Conservation (phyloP, 768 basidiomycete genomes). For the Boletus insuetus region DNA sequence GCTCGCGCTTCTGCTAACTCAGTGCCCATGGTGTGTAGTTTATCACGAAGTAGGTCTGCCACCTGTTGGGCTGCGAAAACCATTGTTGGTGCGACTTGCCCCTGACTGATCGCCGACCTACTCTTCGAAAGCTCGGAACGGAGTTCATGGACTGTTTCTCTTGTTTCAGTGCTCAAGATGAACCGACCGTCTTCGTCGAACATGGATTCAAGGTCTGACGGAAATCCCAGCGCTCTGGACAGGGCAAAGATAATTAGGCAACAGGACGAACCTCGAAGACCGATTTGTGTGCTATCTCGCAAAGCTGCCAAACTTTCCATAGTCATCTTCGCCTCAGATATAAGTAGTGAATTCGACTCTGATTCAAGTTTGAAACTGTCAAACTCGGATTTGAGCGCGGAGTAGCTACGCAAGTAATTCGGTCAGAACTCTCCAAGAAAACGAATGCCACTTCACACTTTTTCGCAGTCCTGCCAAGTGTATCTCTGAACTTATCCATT, state of each 20-base stretch:
- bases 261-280: conserved; percentile 27
- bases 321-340: conserved; percentile 24
- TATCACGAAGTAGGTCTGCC: conserved; percentile 46
- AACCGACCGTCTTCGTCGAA: conserved; percentile 29
- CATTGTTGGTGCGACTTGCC: background rate
- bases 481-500: conserved; percentile 17
- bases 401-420: conserved; percentile 20
- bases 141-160: conserved; percentile 32
- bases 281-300: conserved; percentile 17
- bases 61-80: conserved; percentile 45
- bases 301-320: conserved; percentile 26
- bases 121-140: conserved; percentile 36
- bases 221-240: background rate
- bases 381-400: conserved; percentile 29
- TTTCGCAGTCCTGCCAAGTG: conserved; percentile 13
- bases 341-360: conserved; percentile 18
- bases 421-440: background rate
- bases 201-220: conserved; percentile 29
- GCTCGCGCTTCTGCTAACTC: conserved; percentile 43
- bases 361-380: conserved; percentile 27
- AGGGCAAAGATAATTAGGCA: background rate
- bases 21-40: conserved; percentile 39
- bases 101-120: conserved; percentile 15
- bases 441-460: conserved; percentile 11
- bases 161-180: conserved; percentile 23